Conservation (phyloP, 75 land plant genomes). For the Azolla pinnata region DNA sequence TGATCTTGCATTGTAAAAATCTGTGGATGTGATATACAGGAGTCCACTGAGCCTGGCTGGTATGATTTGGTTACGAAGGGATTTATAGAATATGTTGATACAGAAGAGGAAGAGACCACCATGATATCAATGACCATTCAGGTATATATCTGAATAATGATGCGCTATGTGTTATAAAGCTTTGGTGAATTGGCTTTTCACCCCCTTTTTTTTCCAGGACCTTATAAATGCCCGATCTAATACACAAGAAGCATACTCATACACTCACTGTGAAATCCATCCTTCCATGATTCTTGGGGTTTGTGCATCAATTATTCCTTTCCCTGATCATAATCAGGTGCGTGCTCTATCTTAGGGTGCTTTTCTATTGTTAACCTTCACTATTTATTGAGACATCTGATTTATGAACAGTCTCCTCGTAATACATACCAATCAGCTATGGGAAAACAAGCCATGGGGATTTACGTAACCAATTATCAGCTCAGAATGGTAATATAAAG, state of each 20-base stretch:
- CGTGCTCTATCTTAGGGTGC: too few species aligned
- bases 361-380: too few species aligned
- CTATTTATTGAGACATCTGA: too few species aligned
- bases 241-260: conserved; percentile 86
- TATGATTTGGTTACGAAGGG: conserved; percentile 93
- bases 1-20: too few species aligned
- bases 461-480: conserved; percentile 97
- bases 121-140: conserved; percentile 99
- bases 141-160: too few species aligned
- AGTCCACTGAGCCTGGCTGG: conserved; percentile 82
- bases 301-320: conserved; percentile 98
- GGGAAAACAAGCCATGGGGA: conserved; percentile 99
- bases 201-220: conserved; percentile 39
- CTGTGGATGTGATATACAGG: conserved; percentile 35
- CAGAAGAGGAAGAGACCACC: conserved; percentile 99
- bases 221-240: conserved; percentile 74
- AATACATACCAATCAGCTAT: conserved; percentile 99
- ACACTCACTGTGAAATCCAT: conserved; percentile 99
- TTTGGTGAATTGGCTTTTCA: neutral
- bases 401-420: conserved; percentile 99
- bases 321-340: conserved; percentile 99
- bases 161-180: neutral
- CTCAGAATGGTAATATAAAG: conserved; percentile 94
- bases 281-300: conserved; percentile 97
- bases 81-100: conserved; percentile 94